Evolutionary conservation across 495 filamentous ascomycete genomes (phyloP), one percentile per base, ranked within the genome.

Genomic region (Annulohypoxylon stygium): DNA sequence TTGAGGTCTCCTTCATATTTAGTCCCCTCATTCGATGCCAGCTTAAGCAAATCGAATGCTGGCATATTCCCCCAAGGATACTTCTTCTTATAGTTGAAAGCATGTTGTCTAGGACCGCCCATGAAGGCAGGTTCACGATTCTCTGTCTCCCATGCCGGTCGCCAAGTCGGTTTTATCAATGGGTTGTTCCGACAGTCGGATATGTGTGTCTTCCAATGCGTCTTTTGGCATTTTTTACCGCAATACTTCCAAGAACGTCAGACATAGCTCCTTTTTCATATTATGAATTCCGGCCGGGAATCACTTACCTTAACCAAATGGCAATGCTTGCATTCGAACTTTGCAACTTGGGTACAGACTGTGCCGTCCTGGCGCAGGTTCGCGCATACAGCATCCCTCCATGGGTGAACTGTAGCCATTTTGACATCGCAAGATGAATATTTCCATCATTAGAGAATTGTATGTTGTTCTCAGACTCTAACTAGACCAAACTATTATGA

Each of bases 61-160:
- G 85, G 83, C 4, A 83, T 64, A 41, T 85, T 84, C 1, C 85
- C 85, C 83, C 83, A 87, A 1, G 80, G 75, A 57, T 78, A 84
- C 83, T 71, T 75, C 69, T 34, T 65, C 6, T 48, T 51, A 10
- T 55, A 18, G 10, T 70, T 70, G 43, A 70, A 70, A 14, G 20
- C 0, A 2, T 60, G 61, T 16, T 60, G 33, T 7, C 34, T 41
- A 14, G 39, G 41, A 0, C 61, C 68, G 16, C 68, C 68, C 12
- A 70, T 61, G 45, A 70, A 70, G 12, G 51, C 34, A 0, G 68
- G 68, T 2, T 18, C 39, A 2, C 61, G 61, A 18, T 62, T 50
- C 39, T 70, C 50, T 1, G 20, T 14, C 43, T 70, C 68, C 68
- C 68, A 70, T 14, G 30, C 20, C 1, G 68, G 68, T 11, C 61